Conservation (phyloP, 1,284 basidiomycete genomes). For the Wolfiporia cocos region DNA sequence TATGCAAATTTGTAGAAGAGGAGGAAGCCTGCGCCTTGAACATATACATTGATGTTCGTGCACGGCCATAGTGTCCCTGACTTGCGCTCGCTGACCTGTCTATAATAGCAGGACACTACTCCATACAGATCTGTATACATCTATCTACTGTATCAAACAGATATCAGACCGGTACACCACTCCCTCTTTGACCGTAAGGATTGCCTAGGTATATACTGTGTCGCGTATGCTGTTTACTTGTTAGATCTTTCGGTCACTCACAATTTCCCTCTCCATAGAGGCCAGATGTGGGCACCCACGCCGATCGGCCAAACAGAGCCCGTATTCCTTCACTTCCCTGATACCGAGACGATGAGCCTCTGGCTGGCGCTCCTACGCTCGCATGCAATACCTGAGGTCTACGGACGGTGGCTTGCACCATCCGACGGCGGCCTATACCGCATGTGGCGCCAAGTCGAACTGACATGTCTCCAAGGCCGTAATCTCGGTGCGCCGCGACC, state of each 20-base stretch:
- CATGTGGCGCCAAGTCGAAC: constrained; percentile 77
- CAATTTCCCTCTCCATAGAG: constrained; percentile 36
- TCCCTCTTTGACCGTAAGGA: constrained; percentile 69
- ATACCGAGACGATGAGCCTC: constrained; percentile 51
- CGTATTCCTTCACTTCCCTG: constrained; percentile 62
- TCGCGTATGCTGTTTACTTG: constrained; percentile 34
- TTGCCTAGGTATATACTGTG: constrained; percentile 63
- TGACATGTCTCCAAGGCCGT: constrained; percentile 63
- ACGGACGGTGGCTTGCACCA: constrained; percentile 53
- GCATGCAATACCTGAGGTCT: constrained; percentile 71
- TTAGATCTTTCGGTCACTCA: constrained; percentile 3
- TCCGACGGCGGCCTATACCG: constrained; percentile 70
- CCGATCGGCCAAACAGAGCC: constrained; percentile 57
- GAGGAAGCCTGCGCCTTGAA: constrained; percentile 59
- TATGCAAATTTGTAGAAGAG: constrained; percentile 64
- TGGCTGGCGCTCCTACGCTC: constrained; percentile 75
- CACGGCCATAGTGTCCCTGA: neutral
- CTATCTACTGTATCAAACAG: constrained; percentile 66
- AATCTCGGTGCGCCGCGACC: constrained; percentile 44
- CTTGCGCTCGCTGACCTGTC: constrained; percentile 10
- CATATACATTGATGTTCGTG: constrained; percentile 65
- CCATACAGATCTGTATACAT: constrained; percentile 68
- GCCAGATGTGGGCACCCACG: constrained; percentile 53
- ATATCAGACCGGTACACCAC: constrained; percentile 62
- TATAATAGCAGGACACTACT: constrained; percentile 49